phyloP scores from a whole-genome alignment of 805 yeast genomes.

The Middelhovenomyces tepae region DNA sequence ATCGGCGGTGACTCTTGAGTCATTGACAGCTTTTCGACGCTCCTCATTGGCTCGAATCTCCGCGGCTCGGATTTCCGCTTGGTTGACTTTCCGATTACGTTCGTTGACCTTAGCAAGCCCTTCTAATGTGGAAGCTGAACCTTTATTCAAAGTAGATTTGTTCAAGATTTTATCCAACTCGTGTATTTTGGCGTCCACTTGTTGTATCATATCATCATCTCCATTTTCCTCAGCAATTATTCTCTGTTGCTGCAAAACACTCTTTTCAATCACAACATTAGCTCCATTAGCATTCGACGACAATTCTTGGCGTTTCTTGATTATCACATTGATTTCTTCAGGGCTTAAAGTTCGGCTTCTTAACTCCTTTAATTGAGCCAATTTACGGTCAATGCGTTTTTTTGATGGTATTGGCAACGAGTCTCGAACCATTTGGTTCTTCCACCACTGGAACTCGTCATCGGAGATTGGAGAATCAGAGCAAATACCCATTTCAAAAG shows the following conservation, averaged over 20 bases:
- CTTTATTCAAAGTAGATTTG: conserved; percentile 24
- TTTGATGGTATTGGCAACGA: conserved; percentile 50
- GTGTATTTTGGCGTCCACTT: conserved; percentile 26
- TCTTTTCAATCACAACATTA: conserved; percentile 68
- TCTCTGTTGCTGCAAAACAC: conserved; percentile 62
- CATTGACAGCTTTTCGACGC: conserved; percentile 30
- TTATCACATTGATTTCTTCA: conserved; percentile 65
- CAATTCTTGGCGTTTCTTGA: conserved; percentile 58
- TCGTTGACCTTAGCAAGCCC: conserved; percentile 63
- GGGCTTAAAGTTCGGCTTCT: conserved; percentile 59
- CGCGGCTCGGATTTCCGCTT: conserved; percentile 67
- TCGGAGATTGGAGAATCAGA: conserved; percentile 66
- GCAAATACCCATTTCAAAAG: conserved; percentile 68
- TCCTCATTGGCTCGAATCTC: conserved; percentile 56
- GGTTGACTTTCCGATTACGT: conserved; percentile 77
- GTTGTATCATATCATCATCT: conserved; percentile 24
- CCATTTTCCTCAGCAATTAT: conserved; percentile 55
- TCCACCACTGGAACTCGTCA: conserved; percentile 68
- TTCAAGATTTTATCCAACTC: conserved; percentile 17
- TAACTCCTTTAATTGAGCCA: conserved; percentile 52
- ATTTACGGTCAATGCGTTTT: conserved; percentile 57
- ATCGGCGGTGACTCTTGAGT: conserved; percentile 40
- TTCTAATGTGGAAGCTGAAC: background rate
- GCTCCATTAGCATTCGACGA: conserved; percentile 51
- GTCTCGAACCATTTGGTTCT: conserved; percentile 49